phyloP scores from a whole-genome alignment of 345 rosid species.

The Euclidium syriacum region DNA sequence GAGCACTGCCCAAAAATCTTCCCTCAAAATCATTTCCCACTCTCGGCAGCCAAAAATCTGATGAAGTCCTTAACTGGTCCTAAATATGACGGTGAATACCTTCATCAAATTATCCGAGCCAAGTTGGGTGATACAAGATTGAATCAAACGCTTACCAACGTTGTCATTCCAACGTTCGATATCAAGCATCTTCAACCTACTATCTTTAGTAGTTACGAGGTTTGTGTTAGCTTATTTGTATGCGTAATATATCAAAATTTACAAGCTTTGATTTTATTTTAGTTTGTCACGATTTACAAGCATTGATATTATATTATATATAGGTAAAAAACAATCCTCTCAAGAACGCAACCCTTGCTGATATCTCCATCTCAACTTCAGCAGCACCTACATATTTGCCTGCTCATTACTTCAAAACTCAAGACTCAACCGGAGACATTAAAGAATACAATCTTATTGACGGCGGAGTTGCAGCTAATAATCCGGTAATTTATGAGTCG shows the following conservation, averaged over 20 bases:
- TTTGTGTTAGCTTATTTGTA: no score
- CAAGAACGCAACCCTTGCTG: no score
- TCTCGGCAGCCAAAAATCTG: conserved; percentile 19
- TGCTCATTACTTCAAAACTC: background rate
- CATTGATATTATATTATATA: no score
- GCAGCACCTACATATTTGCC: no score
- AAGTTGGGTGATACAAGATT: conserved; percentile 34
- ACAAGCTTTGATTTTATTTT: no score
- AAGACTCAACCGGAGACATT: conserved; percentile 18
- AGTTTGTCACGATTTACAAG: no score
- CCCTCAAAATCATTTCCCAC: conserved; percentile 27
- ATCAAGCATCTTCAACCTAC: conserved; percentile 47
- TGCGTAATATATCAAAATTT: no score
- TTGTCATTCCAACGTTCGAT: conserved; percentile 60
- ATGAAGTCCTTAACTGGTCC: conserved; percentile 45
- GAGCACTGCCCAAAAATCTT: conserved; percentile 41
- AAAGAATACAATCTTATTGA: conserved; percentile 48
- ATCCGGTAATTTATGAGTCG: conserved; percentile 47
- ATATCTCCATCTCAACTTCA: no score
- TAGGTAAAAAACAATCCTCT: conserved; percentile 18
- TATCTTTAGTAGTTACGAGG: conserved; percentile 45
- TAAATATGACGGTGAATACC: conserved; percentile 42
- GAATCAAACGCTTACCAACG: conserved; percentile 47
- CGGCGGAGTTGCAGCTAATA: conserved; percentile 61
- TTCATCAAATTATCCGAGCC: conserved; percentile 33